Evolutionary conservation across 2,329 filamentous ascomycete species (phyloP).

Genomic region (Stachybotrys chartarum): DNA sequence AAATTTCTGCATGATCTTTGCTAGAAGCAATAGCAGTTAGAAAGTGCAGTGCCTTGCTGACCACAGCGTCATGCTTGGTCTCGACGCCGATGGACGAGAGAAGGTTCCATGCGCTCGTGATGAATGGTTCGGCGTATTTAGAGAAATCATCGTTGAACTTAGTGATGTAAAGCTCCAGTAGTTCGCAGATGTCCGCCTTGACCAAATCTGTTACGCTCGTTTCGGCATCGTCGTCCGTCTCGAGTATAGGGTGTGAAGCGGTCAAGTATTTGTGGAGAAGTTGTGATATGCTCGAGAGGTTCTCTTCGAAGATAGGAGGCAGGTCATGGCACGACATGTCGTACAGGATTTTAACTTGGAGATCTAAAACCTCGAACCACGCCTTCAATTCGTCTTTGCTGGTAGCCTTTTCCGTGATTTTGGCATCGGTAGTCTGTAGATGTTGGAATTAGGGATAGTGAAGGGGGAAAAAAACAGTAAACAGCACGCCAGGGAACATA

Average conservation of each 20-base stretch:
- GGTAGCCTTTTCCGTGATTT: conserved; percentile 66
- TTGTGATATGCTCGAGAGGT: conserved; percentile 67
- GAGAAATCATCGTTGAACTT: conserved; percentile 96
- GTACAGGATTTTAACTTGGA: conserved; percentile 87
- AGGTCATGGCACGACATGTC: conserved; percentile 97
- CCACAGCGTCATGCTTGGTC: conserved; percentile 88
- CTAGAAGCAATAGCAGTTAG: conserved; percentile 81
- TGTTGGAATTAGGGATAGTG: conserved; percentile 8
- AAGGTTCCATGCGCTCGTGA: conserved; percentile 84
- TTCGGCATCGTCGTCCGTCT: conserved; percentile 84
- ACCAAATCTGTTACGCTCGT: conserved; percentile 77
- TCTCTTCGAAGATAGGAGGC: conserved; percentile 88
- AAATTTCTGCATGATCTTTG: conserved; percentile 69
- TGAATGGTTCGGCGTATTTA: conserved; percentile 71
- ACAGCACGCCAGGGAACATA: conserved; percentile 28
- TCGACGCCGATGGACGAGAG: conserved; percentile 79
- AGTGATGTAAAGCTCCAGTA: conserved; percentile 79
- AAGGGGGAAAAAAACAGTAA: neutral
- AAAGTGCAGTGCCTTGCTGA: conserved; percentile 92
- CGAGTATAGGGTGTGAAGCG: conserved; percentile 77
- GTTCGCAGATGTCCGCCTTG: conserved; percentile 90
- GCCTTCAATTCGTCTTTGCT: conserved; percentile 69
- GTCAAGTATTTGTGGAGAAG: conserved; percentile 89
- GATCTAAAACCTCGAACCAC: conserved; percentile 78
- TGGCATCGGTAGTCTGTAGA: conserved; percentile 55